Conservation (phyloP, 2,329 filamentous ascomycete species). For the Penicillium sp. region DNA sequence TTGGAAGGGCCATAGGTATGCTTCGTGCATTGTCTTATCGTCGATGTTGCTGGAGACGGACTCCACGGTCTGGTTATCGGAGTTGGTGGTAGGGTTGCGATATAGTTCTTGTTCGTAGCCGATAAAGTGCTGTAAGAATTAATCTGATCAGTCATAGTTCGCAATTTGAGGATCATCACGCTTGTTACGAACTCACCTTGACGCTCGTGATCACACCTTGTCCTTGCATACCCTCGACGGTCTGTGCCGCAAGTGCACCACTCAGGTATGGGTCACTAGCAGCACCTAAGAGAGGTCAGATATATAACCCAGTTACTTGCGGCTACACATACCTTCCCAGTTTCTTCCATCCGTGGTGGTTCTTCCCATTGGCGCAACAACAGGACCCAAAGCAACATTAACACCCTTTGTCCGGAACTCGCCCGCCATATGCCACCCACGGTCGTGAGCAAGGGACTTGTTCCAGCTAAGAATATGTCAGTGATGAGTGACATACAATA, state of each 20-base stretch:
- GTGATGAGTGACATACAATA: neutral
- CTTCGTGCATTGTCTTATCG: constrained; percentile 65
- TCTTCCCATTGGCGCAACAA: constrained; percentile 44
- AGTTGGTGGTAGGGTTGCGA: constrained; percentile 25
- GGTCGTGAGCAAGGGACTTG: constrained; percentile 51
- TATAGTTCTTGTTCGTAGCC: constrained; percentile 60
- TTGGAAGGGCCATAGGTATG: constrained; percentile 66
- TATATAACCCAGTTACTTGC: neutral
- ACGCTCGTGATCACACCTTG: constrained; percentile 41
- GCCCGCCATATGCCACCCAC: constrained; percentile 56
- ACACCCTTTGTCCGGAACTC: constrained; percentile 58
- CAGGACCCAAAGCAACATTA: constrained; percentile 38
- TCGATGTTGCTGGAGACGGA: constrained; percentile 63
- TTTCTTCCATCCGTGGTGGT: constrained; percentile 43
- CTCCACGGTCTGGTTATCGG: constrained; percentile 38
- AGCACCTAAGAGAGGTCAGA: constrained; percentile 15
- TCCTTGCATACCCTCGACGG: constrained; percentile 43
- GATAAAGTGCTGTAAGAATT: constrained; percentile 53
- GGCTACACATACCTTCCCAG: constrained; percentile 41
- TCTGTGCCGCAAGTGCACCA: constrained; percentile 36
- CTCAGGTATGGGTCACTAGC: constrained; percentile 44
- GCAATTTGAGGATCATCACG: neutral
- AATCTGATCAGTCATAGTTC: neutral
- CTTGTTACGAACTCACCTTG: constrained; percentile 17
- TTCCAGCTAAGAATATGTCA: constrained; percentile 48